Conservation (phyloP, 2,329 filamentous ascomycete species). For the Xylariaceae sp. region DNA sequence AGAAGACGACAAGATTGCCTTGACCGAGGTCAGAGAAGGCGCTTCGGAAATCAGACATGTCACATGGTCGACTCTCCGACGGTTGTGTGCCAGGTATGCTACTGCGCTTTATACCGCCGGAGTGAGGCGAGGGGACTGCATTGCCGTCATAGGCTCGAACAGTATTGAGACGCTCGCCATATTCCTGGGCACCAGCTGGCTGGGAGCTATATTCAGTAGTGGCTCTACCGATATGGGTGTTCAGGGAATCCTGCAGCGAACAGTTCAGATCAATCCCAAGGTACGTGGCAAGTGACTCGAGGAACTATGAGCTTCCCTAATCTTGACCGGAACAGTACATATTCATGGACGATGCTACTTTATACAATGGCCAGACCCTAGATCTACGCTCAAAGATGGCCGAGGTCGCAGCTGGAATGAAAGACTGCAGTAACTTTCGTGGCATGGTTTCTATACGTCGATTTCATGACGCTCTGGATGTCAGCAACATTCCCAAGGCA, state of each 20-base stretch:
- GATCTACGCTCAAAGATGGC: slow-evolving; percentile 69
- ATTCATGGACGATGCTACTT: slow-evolving; percentile 75
- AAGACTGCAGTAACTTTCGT: slow-evolving; percentile 53
- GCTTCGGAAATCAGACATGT: slow-evolving; percentile 50
- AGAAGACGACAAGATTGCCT: slow-evolving; percentile 63
- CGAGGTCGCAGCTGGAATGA: slow-evolving; percentile 59
- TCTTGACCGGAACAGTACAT: slow-evolving; percentile 45
- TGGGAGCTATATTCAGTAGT: slow-evolving; percentile 71
- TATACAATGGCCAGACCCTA: slow-evolving; percentile 72
- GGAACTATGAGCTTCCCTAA: background rate
- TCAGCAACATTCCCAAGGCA: slow-evolving; percentile 46
- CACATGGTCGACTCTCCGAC: slow-evolving; percentile 62
- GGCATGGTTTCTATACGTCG: slow-evolving; percentile 61
- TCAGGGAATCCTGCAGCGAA: slow-evolving; percentile 67
- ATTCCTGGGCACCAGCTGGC: slow-evolving; percentile 61
- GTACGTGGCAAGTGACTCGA: slow-evolving; percentile 30
- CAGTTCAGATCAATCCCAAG: slow-evolving; percentile 68
- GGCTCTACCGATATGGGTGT: slow-evolving; percentile 80
- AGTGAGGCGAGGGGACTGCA: slow-evolving; percentile 63
- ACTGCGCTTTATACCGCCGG: slow-evolving; percentile 63
- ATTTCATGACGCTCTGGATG: slow-evolving; percentile 55
- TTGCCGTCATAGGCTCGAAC: slow-evolving; percentile 71
- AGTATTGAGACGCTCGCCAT: slow-evolving; percentile 68
- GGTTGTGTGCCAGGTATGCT: slow-evolving; percentile 51
- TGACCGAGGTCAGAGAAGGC: slow-evolving; percentile 69